Base-by-base conservation (phyloP, 441 rosid species). In the Populus hybrid region DNA sequence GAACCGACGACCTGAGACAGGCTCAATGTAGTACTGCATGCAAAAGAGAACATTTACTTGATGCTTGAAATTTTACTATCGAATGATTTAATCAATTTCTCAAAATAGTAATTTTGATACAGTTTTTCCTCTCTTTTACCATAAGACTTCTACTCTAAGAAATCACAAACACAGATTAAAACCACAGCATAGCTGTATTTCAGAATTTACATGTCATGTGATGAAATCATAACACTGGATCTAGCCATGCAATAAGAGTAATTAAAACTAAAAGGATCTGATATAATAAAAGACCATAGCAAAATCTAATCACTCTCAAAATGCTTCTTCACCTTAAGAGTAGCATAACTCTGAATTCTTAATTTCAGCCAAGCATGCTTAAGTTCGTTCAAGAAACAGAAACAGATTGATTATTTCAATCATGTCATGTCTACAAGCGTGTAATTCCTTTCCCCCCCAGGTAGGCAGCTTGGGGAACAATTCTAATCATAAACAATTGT, bases 11-110 rank as follows among this genome's bases (percentile, higher is more conserved):
- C 87, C 82, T 1, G 94, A 79, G 23, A 70, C 79, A 35, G 94
- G 93, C 72, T 92, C 94, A 20, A 87, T 71, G 85, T 92, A 93
- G 78, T 90, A 91, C 99, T 92, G 86, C 86, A 89, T 72, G 75
- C 72, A 57, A 76, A 70, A 46, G 10, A 73, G 30, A 65, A 0
- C 53, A 53, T 28, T 73, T 77, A 79, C 67, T 59, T 53, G 16
- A 53, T 67, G 70, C 57, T 38, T 24, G 50, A 70, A 76, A 34
- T 61, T 23, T 53, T 46, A 75, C 14, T 40, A 77, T 30, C 11
- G 42, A 72, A 14, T 18, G 59, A 20, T 64, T 68, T 11, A 40
- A 8, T 8, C 61, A 71, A 14, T 42, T 40, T 57, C 6, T 10
- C 21, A 64, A 23, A 26, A n/a, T 20, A 23, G 21, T 20, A 23